phyloP scores from a whole-genome alignment of 257 asterid species.

The Knoxia roxburghii region DNA sequence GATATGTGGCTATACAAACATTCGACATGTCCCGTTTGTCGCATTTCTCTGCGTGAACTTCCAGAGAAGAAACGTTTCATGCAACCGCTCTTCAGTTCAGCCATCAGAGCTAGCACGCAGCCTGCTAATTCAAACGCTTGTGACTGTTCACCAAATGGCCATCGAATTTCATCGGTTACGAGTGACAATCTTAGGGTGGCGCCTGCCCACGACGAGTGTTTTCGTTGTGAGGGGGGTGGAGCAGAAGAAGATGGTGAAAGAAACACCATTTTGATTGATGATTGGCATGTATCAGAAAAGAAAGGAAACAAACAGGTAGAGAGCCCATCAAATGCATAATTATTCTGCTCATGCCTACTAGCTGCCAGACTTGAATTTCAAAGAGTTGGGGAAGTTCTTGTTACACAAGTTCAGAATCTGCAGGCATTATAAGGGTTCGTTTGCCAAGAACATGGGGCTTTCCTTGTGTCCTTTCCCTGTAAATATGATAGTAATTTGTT shows the following conservation, averaged over 20 bases:
- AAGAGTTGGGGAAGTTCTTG: not conserved
- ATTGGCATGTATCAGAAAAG: slow-evolving; percentile 19
- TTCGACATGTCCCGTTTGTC: slow-evolving; percentile 83
- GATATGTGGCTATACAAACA: slow-evolving; percentile 79
- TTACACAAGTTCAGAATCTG: not conserved
- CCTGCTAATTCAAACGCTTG: slow-evolving; percentile 29
- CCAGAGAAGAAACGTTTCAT: slow-evolving; percentile 51
- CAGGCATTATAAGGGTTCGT: not conserved
- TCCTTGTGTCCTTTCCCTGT: slow-evolving; percentile 3
- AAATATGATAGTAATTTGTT: not conserved
- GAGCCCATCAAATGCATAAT: slow-evolving; percentile 36
- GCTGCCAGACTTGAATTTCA: not conserved
- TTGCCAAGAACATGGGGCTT: not conserved
- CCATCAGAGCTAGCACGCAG: slow-evolving; percentile 41
- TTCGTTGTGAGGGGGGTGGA: slow-evolving; percentile 19
- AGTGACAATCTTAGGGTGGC: slow-evolving; percentile 24
- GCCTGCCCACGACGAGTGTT: slow-evolving; percentile 20
- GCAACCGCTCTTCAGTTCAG: slow-evolving; percentile 74
- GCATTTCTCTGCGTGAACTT: slow-evolving; percentile 59
- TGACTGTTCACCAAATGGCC: slow-evolving; percentile 32
- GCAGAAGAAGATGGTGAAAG: slow-evolving; percentile 20
- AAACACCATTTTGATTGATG: slow-evolving; percentile 13
- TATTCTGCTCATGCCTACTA: not conserved
- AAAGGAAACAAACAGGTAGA: slow-evolving; percentile 28
- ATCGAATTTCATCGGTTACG: slow-evolving; percentile 24